These are phyloP conservation scores for Thalassiosira oceanica DNA, from an alignment of 352 stramenopile genomes.

Conservation along the genomic window DNA sequence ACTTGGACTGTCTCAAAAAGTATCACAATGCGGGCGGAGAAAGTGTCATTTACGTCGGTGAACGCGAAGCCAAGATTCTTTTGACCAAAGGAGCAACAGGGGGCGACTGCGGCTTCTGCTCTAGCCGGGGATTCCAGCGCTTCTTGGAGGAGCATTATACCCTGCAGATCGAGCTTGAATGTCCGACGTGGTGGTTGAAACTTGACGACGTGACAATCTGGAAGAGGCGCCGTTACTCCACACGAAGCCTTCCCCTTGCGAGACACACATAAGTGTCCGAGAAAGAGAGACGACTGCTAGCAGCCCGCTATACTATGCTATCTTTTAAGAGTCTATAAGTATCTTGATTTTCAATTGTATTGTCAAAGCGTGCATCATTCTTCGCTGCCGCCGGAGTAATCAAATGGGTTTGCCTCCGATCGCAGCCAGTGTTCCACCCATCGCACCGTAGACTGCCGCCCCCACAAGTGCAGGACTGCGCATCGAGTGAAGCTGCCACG, in stretches of 20 bases:
- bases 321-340: too few species aligned
- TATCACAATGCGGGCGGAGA: slow-evolving; percentile 39
- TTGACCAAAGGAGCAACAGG: slow-evolving; percentile 11
- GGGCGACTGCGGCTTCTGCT: slow-evolving; percentile 45
- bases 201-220: slow-evolving; percentile 56
- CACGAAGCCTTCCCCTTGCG: too few species aligned
- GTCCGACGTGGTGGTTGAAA: slow-evolving; percentile 53
- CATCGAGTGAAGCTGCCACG: slow-evolving; percentile 22
- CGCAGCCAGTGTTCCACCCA: slow-evolving; percentile 36
- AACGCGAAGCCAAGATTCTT: slow-evolving; percentile 43
- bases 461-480: slow-evolving; percentile 28
- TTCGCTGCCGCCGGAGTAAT: too few species aligned
- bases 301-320: too few species aligned
- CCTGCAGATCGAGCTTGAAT: slow-evolving; percentile 25
- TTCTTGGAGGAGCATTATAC: slow-evolving; percentile 40
- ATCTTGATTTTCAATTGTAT: background rate
- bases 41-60: slow-evolving; percentile 53
- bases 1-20: slow-evolving; percentile 38
- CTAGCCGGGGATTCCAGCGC: slow-evolving; percentile 42
- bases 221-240: too few species aligned
- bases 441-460: slow-evolving; percentile 49
- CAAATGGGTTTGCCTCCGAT: slow-evolving; percentile 47
- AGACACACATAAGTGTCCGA: too few species aligned
- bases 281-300: too few species aligned
- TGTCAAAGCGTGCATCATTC: too few species aligned